Percentiles rank a stretch among this genome's conserved stretches.
phyloP scores from a whole-genome alignment of 106 monocot species.

The Apostasia ramifera region DNA sequence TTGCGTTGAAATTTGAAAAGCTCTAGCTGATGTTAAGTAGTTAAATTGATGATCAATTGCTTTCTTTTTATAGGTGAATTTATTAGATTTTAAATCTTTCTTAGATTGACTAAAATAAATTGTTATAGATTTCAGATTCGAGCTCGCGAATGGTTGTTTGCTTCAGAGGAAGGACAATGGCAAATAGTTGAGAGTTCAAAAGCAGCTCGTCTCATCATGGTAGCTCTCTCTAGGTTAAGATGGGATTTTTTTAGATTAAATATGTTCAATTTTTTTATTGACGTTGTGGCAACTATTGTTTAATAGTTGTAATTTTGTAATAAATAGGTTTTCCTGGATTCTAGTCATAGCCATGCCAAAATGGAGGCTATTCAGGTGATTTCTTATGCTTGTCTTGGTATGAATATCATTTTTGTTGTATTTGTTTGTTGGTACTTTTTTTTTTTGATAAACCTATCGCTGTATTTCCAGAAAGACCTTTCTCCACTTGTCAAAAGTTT shows the following conservation, averaged over 20 bases:
- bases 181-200: conserved; percentile 80
- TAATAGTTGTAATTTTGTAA: neutral
- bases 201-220: conserved; percentile 95
- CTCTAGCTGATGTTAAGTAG: too few relatives aligned
- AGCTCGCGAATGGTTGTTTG: conserved; percentile 89
- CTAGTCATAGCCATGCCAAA: conserved; percentile 51
- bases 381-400: neutral
- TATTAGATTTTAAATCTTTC: too few relatives aligned
- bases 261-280: neutral
- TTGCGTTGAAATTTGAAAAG: too few relatives aligned
- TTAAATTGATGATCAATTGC: too few relatives aligned
- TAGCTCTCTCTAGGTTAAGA: conserved; percentile 8
- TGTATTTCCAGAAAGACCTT: conserved; percentile 64
- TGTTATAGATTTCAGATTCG: conserved; percentile 50
- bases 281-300: neutral
- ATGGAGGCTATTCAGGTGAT: conserved; percentile 81
- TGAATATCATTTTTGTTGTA: neutral
- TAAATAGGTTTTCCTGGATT: conserved; percentile 78
- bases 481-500: conserved; percentile 83
- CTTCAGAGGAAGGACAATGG: conserved; percentile 98
- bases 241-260: neutral
- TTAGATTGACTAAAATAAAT: conserved; percentile 6
- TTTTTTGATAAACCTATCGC: neutral
- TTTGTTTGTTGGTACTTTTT: conserved; percentile 4
- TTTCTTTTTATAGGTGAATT: too few relatives aligned